Evolutionary conservation across 306 rosid genomes (phyloP), one percentile per base, ranked within the genome.

Genomic region (Trifolium pratense): DNA sequence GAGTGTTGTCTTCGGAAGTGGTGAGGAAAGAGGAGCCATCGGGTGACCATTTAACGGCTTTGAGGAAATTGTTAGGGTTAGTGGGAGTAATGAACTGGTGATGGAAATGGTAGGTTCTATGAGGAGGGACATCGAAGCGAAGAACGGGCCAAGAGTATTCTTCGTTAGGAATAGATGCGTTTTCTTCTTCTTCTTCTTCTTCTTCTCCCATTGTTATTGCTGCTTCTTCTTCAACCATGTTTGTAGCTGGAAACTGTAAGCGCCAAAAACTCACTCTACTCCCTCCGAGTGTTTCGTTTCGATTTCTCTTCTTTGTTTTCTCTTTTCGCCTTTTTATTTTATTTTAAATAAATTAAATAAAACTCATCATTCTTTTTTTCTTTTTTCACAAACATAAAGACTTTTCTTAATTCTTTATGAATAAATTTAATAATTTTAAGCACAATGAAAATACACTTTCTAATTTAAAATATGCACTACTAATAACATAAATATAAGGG

Each of bases 41-140:
- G 9, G 97, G 97, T 34, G 97, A 91, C 97, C 99, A 94, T 87
- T 88, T 91, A 76, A 88, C 89, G 77, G 82, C 89, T 73, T 94
- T 91, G 83, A 89, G 85, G 65, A 94, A 94, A 78, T 87, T 94
- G 86, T 94, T 91, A 81, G 92, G 96, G 87, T 87, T 85, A 37
- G 92, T 11, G 63, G 81, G 57, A 81, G 87, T 65, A 61, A 74
- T 68, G 89, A 91, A 94, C 87, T 94, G 97, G 51, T 48, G 84
- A 75, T 83, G 81, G 78, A 94, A 94, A 71, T 89, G 94, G 86
- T 86, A 84, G 80, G 86, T 79, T 83, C 89, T 80, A 5, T 80
- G 82, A 3, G 98, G 95, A 51, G 87, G 73, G n/a, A 80, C 72
- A 48, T 86, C 86, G 79, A 89, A 91, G 11, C 85, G 87, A 62